Percentiles rank a stretch among this genome's conserved stretches.
Conservation (phyloP, 768 basidiomycete species). For the Gautieria morchelliformis region DNA sequence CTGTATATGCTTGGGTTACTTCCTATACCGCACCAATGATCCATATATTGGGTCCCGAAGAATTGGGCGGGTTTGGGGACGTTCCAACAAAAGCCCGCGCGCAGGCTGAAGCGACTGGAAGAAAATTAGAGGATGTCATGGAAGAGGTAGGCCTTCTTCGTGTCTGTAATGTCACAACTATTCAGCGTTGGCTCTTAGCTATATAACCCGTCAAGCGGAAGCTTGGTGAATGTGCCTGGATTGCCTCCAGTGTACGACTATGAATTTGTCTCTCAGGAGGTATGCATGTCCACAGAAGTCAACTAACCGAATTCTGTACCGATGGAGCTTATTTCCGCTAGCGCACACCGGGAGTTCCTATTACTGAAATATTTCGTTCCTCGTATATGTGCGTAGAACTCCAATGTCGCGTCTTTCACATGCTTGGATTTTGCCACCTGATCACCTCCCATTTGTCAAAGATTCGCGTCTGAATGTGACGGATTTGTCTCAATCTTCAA, state of each 20-base stretch:
- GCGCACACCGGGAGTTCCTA: too few species aligned
- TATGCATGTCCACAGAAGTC: background rate
- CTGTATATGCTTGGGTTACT: background rate
- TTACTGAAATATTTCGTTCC: background rate
- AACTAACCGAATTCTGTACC: background rate
- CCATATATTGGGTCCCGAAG: background rate
- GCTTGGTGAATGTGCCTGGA: conserved; percentile 3
- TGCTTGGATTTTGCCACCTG: background rate
- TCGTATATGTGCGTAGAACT: background rate
- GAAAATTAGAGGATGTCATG: background rate
- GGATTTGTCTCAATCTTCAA: background rate
- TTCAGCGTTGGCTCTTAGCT: background rate
- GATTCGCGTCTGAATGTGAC: background rate
- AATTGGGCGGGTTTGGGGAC: background rate
- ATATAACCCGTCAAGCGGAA: background rate
- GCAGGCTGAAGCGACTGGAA: background rate
- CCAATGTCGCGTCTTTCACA: too few species aligned
- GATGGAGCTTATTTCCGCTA: too few species aligned
- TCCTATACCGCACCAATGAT: background rate
- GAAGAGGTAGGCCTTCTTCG: background rate
- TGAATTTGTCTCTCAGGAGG: conserved; percentile 1
- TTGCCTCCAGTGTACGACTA: conserved; percentile 9
- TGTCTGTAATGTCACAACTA: background rate
- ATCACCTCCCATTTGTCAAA: background rate
- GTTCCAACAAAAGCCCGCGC: background rate